Evolutionary conservation across 1,284 basidiomycete genomes (phyloP).

Genomic region (Neolentinus lepideus): DNA sequence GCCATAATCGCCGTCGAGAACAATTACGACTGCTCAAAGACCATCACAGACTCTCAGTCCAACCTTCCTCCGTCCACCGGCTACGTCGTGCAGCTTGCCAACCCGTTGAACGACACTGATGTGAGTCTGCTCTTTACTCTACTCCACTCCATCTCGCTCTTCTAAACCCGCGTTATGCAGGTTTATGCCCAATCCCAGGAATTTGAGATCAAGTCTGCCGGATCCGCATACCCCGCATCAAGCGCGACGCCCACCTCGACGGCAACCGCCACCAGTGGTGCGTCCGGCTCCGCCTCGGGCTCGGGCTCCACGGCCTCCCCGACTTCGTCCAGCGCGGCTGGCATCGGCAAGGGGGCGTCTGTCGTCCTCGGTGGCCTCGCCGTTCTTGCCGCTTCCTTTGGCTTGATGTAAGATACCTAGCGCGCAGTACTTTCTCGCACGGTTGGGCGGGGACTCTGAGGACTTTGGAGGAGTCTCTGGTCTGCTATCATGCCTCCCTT

Average conservation of each 20-base stretch:
- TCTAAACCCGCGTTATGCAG: conserved; percentile 28
- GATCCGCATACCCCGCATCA: conserved; percentile 52
- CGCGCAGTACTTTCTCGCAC: background rate
- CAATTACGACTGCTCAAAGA: conserved; percentile 55
- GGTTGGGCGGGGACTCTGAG: background rate
- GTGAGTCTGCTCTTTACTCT: conserved; percentile 24
- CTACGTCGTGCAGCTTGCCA: conserved; percentile 53
- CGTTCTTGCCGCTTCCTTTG: background rate
- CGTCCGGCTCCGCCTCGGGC: conserved; percentile 16
- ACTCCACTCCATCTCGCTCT: conserved; percentile 3
- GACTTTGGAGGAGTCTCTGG: background rate
- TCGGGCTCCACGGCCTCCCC: conserved; percentile 19
- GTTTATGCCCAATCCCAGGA: conserved; percentile 51
- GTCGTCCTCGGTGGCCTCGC: background rate
- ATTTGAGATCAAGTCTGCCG: conserved; percentile 63
- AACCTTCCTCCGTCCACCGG: conserved; percentile 34
- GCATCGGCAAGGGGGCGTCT: background rate
- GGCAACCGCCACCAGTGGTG: conserved; percentile 10
- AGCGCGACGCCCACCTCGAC: conserved; percentile 26
- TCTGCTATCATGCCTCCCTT: background rate
- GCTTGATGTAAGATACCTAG: background rate
- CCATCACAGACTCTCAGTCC: conserved; percentile 40
- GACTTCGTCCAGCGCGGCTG: conserved; percentile 12
- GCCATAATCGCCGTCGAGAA: conserved; percentile 42
- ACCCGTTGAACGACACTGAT: conserved; percentile 49